Base-by-base conservation (phyloP, 495 filamentous ascomycete genomes). In the Talaromyces thailandensis region DNA sequence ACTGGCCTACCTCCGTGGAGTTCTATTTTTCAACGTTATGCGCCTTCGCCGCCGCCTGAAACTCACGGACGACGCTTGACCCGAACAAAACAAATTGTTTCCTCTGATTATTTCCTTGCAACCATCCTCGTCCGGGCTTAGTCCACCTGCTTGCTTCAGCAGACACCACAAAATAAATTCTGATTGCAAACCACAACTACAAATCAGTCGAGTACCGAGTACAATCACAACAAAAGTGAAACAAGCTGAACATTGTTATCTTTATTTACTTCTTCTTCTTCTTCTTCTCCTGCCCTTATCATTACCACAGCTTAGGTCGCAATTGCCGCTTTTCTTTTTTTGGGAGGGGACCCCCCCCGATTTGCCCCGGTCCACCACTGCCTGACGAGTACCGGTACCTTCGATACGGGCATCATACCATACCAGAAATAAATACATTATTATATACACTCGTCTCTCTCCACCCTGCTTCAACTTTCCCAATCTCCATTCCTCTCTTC, bases 71-170 rank as follows among this genome's bases (percentile, higher is more conserved):
- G 12, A 21, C 43, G 43, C 43, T 48, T 48, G 43, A 28, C 51
- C 26, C 51, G 26, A 28, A 55, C 51, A 23, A 26, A 28, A 55
- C 51, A 23, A 26, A 26, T 16, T 6, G 51, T 52, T 24, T 55
- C 24, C 25, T 55, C 51, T 55, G 18, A 16, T 40, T 35, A 40
- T 40, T 40, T 40, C 35, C 48, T 18, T 25, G 11, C 52, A 26
- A 14, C 52, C 52, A 56, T 26, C 14, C 55, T 57, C 55, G 21
- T 18, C 55, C 55, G 55, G 55, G 55, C 29, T 11, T 57, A 57
- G 55, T 35, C 7, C 62, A 62, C 67, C 64, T 65, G 45, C 59
- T 32, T n/a, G n/a, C n/a, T n/a, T n/a, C n/a, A n/a, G n/a, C n/a
- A n/a, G n/a, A n/a, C n/a, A n/a, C n/a, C n/a, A 64, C 66, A 65